Evolutionary conservation across 2,329 filamentous ascomycete species (phyloP), one percentile per base, ranked within the genome.

Genomic region (Microdochium trichocladiopsis): DNA sequence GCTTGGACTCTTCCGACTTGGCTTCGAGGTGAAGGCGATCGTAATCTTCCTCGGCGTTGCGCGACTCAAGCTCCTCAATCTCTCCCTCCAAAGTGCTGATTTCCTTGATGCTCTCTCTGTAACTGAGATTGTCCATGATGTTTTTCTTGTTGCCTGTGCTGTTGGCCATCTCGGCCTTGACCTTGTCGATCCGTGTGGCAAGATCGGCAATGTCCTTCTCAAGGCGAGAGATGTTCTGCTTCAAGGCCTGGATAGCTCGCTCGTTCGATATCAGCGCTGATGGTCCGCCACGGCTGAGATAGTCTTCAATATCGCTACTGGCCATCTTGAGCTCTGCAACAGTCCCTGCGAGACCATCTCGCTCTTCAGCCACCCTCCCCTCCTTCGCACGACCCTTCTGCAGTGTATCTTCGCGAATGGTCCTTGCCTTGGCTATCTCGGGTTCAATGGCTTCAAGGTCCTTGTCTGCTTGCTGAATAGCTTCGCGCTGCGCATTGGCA

Each of bases 121-220:
- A 96, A 56, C 85, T 85, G 50, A 97, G 73, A 61, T 99, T 99
- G 66, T 97, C 91, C 22, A 77, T 78, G 60, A 99, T 96, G 57
- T 89, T 91, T 61, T 89, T 87, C 71, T 91, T 93, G 52, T 86
- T 92, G 53, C 86, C 83, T 57, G 92, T 88, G 52, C 89, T 88
- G 62, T 91, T 90, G 60, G 84, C 83, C 50, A 92, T 79, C 50
- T 90, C 86, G 49, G 88, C 81, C 57, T 87, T 87, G 50, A 96
- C 78, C 59, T 85, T 84, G 68, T 95, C 94, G 55, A 89, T 83
- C 52, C 87, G 80, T 23, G 79, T 75, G 2, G 84, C 86, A 50
- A 94, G 72, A 47, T 83, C 74, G 12, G 72, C 72, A 62, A 89
- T 83, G 57, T 94, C 87, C 18, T 73, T 74, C 61, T 95, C 87